Conservation (phyloP, 768 basidiomycete species). For the Collybiopsis confluens region DNA sequence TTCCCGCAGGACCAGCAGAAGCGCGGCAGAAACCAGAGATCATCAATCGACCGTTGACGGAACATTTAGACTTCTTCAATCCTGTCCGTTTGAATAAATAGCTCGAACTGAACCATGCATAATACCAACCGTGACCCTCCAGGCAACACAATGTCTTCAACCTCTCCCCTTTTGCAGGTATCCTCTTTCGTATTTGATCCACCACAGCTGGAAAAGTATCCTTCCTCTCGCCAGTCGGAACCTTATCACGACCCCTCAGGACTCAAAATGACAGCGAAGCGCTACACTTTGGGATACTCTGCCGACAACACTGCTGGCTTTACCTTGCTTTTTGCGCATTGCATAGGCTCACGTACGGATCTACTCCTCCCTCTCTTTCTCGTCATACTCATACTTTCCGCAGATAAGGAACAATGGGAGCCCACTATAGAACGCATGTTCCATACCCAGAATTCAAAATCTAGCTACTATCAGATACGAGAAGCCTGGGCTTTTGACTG, state of each 20-base stretch:
- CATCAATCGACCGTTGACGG: too few species aligned
- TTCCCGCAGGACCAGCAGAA: too few species aligned
- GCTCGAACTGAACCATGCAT: too few species aligned
- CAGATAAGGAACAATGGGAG: slow-evolving; percentile 58
- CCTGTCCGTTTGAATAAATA: too few species aligned
- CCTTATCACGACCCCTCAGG: not conserved
- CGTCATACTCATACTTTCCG: not conserved
- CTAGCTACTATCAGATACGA: slow-evolving; percentile 22
- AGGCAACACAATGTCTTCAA: not conserved
- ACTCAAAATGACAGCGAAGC: slow-evolving; percentile 42
- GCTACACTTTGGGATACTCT: slow-evolving; percentile 29
- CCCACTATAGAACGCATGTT: slow-evolving; percentile 39
- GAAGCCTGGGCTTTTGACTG: slow-evolving; percentile 39
- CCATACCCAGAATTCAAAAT: slow-evolving; percentile 16
- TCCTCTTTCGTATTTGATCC: slow-evolving; percentile 2
- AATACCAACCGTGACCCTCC: too few species aligned
- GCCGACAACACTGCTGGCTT: slow-evolving; percentile 27
- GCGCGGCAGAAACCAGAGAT: too few species aligned
- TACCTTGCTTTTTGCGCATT: slow-evolving; percentile 44
- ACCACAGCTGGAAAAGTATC: not conserved
- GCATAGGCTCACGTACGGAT: slow-evolving; percentile 42
- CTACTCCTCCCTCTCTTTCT: not conserved
- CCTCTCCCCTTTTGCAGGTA: not conserved
- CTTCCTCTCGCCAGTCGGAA: not conserved
- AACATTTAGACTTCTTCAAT: too few species aligned